Conservation (phyloP, 2,329 filamentous ascomycete species). For the Penicillium sp. region DNA sequence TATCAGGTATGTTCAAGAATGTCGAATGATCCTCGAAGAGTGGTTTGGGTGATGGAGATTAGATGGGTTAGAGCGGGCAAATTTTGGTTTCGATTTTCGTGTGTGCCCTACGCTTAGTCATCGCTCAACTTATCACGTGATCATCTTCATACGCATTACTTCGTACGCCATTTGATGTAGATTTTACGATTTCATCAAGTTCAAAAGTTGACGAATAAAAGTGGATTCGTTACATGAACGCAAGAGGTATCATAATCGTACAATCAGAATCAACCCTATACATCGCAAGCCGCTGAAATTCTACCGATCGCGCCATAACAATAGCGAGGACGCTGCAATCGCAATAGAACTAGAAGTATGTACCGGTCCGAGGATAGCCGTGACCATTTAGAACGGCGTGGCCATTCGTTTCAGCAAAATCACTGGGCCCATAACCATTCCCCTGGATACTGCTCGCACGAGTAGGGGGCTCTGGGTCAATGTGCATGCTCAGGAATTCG, state of each 20-base stretch:
- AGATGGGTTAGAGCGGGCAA: conserved; percentile 14
- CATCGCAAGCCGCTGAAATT: conserved; percentile 20
- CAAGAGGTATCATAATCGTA: conserved; percentile 43
- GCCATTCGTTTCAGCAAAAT: conserved; percentile 27
- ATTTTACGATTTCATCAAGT: background rate
- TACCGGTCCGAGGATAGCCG: conserved; percentile 35
- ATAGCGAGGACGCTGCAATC: conserved; percentile 21
- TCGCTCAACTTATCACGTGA: conserved; percentile 10
- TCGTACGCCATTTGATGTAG: background rate
- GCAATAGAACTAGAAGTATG: conserved; percentile 36
- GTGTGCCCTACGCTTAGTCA: conserved; percentile 30
- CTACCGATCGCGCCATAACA: conserved; percentile 15
- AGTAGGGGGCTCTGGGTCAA: conserved; percentile 34
- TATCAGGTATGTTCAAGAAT: conserved; percentile 32
- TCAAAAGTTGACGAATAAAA: conserved; percentile 11
- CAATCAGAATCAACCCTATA: conserved; percentile 35
- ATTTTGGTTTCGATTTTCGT: conserved; percentile 26
- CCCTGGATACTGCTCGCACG: conserved; percentile 18
- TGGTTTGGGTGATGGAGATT: conserved; percentile 23
- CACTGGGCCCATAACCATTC: conserved; percentile 29
- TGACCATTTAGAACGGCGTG: conserved; percentile 30
- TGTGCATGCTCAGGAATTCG: conserved; percentile 39
- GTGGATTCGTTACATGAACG: conserved; percentile 27
- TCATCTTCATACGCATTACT: background rate
- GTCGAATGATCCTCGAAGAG: conserved; percentile 55